Percentiles rank a stretch among this genome's conserved stretches.
phyloP scores from a whole-genome alignment of 1,284 basidiomycete species.

The Neotropicomus parvogracilis region DNA sequence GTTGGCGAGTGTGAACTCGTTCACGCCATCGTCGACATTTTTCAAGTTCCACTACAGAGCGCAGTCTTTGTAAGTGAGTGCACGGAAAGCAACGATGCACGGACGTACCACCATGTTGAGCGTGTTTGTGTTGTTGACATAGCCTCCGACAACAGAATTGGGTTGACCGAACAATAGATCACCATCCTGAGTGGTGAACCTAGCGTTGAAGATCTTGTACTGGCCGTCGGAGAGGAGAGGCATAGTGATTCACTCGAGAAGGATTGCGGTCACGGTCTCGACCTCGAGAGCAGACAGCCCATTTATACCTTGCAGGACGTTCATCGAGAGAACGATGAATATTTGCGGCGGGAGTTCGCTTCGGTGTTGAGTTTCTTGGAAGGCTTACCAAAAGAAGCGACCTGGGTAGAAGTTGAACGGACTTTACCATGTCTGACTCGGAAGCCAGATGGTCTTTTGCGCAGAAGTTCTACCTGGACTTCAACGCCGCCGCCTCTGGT shows the following conservation, averaged over 20 bases:
- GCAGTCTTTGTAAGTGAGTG: not conserved
- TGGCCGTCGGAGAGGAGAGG: not conserved
- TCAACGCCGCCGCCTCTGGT: constrained; percentile 27
- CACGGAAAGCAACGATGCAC: too few species aligned
- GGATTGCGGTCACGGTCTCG: not conserved
- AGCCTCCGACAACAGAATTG: not conserved
- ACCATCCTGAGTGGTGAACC: not conserved
- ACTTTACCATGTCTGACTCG: constrained; percentile 12
- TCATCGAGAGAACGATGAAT: too few species aligned
- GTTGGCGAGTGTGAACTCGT: constrained; percentile 3
- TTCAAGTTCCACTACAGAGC: constrained; percentile 6
- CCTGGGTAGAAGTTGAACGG: too few species aligned
- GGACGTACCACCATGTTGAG: constrained; percentile 6
- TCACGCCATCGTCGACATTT: not conserved
- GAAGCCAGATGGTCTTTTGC: constrained; percentile 31
- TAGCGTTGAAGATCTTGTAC: constrained; percentile 3
- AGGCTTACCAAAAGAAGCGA: too few species aligned
- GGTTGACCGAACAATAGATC: not conserved
- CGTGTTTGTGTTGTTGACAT: not conserved
- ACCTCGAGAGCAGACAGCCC: not conserved
- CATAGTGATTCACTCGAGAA: not conserved
- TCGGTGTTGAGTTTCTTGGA: not conserved
- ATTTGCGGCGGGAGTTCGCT: too few species aligned
- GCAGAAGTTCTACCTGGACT: constrained; percentile 27
- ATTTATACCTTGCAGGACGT: not conserved